Percentiles rank a stretch among this genome's conserved stretches.
phyloP scores from a whole-genome alignment of 2,329 filamentous ascomycete species.

The Trichoderma sp. region DNA sequence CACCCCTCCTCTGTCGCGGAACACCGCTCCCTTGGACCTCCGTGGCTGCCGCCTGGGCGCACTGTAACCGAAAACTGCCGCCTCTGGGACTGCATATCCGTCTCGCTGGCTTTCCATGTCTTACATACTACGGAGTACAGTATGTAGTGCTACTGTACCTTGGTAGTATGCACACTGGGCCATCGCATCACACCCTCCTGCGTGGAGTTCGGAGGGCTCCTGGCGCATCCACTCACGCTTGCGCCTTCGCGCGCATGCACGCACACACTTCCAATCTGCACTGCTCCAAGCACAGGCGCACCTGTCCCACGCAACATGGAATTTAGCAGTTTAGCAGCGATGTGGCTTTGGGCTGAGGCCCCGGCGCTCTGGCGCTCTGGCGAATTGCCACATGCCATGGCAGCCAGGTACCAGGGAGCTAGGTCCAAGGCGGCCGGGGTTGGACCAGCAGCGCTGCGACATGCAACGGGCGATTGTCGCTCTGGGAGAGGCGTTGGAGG shows the following conservation, averaged over 20 bases:
- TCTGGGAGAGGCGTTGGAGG: constrained; percentile 14
- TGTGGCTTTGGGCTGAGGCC: constrained; percentile 7
- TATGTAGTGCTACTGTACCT: too few relatives aligned
- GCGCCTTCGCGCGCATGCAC: constrained; percentile 10
- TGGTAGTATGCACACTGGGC: background rate
- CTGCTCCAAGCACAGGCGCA: background rate
- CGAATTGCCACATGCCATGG: constrained; percentile 6
- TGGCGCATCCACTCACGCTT: constrained; percentile 15
- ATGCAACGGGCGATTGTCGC: constrained; percentile 12
- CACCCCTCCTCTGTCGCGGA: background rate
- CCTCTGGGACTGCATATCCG: constrained; percentile 6
- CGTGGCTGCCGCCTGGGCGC: background rate
- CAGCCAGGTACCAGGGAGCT: constrained; percentile 17
- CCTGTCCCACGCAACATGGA: background rate
- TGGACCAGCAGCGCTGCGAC: constrained; percentile 8
- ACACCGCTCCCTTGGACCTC: background rate
- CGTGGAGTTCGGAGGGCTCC: constrained; percentile 11
- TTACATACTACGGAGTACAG: too few relatives aligned
- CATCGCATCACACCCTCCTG: constrained; percentile 16
- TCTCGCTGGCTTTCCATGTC: constrained; percentile 9
- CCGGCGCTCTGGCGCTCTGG: background rate
- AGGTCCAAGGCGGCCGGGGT: background rate
- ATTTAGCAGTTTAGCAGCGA: background rate
- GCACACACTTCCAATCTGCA: constrained; percentile 12
- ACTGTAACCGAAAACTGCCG: constrained; percentile 16